Percentiles rank a stretch among this genome's conserved stretches.
Evolutionary conservation across 1,284 basidiomycete species (phyloP).

Genomic region (Ceratobasidium sp.): DNA sequence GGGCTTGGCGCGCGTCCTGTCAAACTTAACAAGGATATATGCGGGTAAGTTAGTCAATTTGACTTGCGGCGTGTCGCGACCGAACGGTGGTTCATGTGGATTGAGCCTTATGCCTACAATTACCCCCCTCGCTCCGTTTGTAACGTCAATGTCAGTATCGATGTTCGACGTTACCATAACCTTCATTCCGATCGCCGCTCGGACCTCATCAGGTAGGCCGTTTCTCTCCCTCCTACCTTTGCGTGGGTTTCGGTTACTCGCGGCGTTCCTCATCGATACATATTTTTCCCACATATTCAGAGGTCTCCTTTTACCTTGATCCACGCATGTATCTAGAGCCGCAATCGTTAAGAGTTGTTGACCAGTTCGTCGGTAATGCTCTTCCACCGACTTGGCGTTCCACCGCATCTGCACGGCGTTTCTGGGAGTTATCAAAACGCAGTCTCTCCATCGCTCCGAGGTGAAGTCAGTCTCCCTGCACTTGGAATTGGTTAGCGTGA

Average conservation of each 20-base stretch:
- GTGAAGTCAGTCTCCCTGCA: constrained; percentile 46
- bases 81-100: constrained; percentile 1
- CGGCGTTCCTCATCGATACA: not conserved
- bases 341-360: constrained; percentile 45
- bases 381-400: constrained; percentile 50
- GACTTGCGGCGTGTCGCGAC: not conserved
- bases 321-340: constrained; percentile 45
- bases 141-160: constrained; percentile 28
- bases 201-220: constrained; percentile 2
- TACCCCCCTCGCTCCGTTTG: constrained; percentile 34
- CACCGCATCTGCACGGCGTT: constrained; percentile 54
- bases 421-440: constrained; percentile 53
- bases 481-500: constrained; percentile 47
- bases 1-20: constrained; percentile 14
- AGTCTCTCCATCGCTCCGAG: constrained; percentile 49
- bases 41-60: not conserved
- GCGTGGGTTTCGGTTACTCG: not conserved
- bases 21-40: constrained; percentile 32
- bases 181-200: constrained; percentile 7
- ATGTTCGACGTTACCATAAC: constrained; percentile 37
- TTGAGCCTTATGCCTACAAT: constrained; percentile 37
- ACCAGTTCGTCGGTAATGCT: constrained; percentile 44
- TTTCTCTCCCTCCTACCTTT: constrained; percentile 13
- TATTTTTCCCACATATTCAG: constrained; percentile 43
- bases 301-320: constrained; percentile 16